Evolutionary conservation across 2,329 filamentous ascomycete genomes (phyloP).

Genomic region (Phoma herbarum): DNA sequence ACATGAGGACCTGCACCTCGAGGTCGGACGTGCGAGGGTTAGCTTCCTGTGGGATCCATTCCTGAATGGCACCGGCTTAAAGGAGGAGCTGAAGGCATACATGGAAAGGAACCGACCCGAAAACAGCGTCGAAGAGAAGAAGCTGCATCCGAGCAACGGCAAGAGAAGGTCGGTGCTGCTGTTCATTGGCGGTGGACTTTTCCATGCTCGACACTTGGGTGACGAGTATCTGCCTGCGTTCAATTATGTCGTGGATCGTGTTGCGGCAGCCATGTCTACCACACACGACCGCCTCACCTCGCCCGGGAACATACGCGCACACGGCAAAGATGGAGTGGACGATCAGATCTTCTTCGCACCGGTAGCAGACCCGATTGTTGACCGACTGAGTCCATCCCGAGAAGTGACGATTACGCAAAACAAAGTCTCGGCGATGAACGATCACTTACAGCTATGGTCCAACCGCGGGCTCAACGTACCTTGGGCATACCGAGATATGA

Average conservation of each 20-base stretch:
- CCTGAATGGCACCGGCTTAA: constrained; percentile 61
- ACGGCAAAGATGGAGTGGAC: constrained; percentile 29
- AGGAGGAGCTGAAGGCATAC: constrained; percentile 54
- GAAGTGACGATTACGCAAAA: constrained; percentile 57
- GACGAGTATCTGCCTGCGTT: constrained; percentile 58
- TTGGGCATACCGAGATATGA: constrained; percentile 63
- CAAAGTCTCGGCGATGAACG: constrained; percentile 63
- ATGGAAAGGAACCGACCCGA: constrained; percentile 22
- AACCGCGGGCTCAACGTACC: constrained; percentile 53
- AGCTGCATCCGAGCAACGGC: not conserved
- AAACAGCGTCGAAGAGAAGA: constrained; percentile 5
- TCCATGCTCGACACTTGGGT: constrained; percentile 63
- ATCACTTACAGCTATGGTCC: constrained; percentile 58
- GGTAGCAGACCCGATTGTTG: constrained; percentile 57
- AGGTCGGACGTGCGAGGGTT: constrained; percentile 57
- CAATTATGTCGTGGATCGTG: constrained; percentile 56
- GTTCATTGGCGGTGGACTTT: constrained; percentile 64
- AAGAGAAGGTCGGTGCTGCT: constrained; percentile 54
- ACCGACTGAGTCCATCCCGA: constrained; percentile 54
- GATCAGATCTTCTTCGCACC: constrained; percentile 57
- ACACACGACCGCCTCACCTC: constrained; percentile 15
- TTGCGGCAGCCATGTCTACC: constrained; percentile 39
- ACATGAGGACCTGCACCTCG: constrained; percentile 58
- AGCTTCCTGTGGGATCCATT: constrained; percentile 71
- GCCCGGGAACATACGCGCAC: constrained; percentile 10